phyloP scores from a whole-genome alignment of 768 basidiomycete genomes.

The Lactarius sp. region DNA sequence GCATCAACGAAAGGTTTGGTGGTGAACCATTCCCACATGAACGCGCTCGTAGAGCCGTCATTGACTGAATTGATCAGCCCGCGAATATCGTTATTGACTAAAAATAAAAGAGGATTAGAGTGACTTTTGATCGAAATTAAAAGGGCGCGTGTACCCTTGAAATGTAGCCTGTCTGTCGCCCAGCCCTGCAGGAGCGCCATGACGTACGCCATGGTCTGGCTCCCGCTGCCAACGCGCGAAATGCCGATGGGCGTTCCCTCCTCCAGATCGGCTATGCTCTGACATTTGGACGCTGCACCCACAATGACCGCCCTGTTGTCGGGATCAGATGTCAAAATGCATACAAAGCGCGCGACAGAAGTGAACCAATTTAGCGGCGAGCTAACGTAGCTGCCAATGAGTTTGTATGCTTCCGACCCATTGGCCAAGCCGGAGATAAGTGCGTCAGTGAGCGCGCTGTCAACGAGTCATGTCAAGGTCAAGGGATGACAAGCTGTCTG shows the following conservation, averaged over 20 bases:
- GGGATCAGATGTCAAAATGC: background rate
- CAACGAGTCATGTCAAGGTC: background rate
- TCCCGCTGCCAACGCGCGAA: conserved; percentile 83
- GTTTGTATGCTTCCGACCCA: conserved; percentile 80
- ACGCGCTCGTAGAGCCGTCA: conserved; percentile 79
- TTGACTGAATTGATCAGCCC: conserved; percentile 85
- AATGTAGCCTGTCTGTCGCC: conserved; percentile 57
- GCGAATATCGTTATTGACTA: conserved; percentile 78
- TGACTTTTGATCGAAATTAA: background rate
- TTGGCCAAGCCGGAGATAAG: conserved; percentile 91
- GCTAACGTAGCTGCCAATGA: conserved; percentile 87
- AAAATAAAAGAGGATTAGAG: background rate
- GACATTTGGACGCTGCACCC: conserved; percentile 66
- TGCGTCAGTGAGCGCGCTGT: conserved; percentile 83
- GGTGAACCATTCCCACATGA: conserved; percentile 96
- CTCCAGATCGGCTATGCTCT: conserved; percentile 67
- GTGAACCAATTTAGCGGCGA: conserved; percentile 79
- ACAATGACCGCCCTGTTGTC: conserved; percentile 82
- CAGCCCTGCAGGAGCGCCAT: conserved; percentile 89
- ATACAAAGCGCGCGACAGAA: background rate
- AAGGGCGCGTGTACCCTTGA: conserved; percentile 49
- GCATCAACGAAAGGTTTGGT: conserved; percentile 76
- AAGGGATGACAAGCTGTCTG: background rate
- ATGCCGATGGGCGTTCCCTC: conserved; percentile 86
- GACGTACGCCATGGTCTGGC: conserved; percentile 93